Evolutionary conservation across 352 stramenopile species (phyloP).

Genomic region (Globisporangium iwayamae): DNA sequence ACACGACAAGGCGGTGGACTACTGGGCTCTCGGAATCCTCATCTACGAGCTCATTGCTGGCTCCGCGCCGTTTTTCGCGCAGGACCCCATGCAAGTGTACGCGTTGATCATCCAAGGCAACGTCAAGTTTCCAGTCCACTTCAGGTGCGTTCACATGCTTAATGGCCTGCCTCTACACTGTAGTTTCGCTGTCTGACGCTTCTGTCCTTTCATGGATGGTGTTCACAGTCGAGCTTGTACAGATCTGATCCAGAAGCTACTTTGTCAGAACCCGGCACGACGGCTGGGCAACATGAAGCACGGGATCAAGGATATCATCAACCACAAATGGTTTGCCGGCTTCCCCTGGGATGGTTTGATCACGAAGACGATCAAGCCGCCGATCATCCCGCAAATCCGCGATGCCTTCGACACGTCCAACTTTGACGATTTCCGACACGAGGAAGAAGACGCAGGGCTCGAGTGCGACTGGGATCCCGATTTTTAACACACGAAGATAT

Average conservation of each 20-base stretch:
- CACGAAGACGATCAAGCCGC: slow-evolving; percentile 60
- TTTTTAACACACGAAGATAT: slow-evolving; percentile 36
- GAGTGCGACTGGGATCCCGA: slow-evolving; percentile 75
- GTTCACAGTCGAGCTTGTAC: slow-evolving; percentile 50
- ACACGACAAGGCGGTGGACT: slow-evolving; percentile 89
- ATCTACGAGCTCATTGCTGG: slow-evolving; percentile 90
- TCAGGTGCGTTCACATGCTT: slow-evolving; percentile 45
- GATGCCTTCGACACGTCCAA: slow-evolving; percentile 80
- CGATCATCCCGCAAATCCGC: slow-evolving; percentile 67
- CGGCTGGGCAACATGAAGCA: slow-evolving; percentile 83
- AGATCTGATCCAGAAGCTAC: slow-evolving; percentile 87
- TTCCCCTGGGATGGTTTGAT: slow-evolving; percentile 68
- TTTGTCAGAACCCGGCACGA: slow-evolving; percentile 72
- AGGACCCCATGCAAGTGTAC: slow-evolving; percentile 91
- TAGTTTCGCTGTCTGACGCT: neutral
- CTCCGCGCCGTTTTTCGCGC: slow-evolving; percentile 84
- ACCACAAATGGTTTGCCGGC: slow-evolving; percentile 76
- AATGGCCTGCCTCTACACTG: neutral
- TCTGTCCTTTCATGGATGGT: neutral
- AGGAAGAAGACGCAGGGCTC: slow-evolving; percentile 53
- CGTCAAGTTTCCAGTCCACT: slow-evolving; percentile 80
- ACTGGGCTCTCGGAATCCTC: slow-evolving; percentile 88
- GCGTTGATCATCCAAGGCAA: slow-evolving; percentile 87
- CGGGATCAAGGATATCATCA: slow-evolving; percentile 82
- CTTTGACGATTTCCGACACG: slow-evolving; percentile 75